Conservation (phyloP, 2,329 filamentous ascomycete genomes). For the Fusarium oligoseptatum region DNA sequence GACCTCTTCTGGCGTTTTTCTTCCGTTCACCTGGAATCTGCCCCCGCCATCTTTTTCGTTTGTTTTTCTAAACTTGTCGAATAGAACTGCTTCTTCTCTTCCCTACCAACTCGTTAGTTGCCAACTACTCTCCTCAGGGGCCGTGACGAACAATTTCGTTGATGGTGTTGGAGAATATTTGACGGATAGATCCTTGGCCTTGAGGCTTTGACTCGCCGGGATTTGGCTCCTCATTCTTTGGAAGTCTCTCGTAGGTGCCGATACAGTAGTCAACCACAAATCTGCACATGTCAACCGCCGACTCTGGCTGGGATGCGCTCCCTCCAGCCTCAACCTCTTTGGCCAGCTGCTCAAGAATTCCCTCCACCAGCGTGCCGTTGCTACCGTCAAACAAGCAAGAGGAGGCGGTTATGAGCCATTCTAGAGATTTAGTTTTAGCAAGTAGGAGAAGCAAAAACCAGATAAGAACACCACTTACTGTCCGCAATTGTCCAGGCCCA, state of each 20-base stretch:
- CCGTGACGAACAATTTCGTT: background rate
- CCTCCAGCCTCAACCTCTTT: background rate
- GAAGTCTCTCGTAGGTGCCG: background rate
- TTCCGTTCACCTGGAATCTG: too few species aligned
- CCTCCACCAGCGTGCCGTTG: background rate
- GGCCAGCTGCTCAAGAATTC: background rate
- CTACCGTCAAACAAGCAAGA: background rate
- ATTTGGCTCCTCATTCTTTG: background rate
- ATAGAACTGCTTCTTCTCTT: background rate
- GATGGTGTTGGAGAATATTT: background rate
- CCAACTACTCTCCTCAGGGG: background rate
- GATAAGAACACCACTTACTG: background rate
- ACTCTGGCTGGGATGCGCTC: background rate
- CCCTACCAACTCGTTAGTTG: background rate
- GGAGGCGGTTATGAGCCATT: slow-evolving; percentile 4
- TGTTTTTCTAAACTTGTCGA: background rate
- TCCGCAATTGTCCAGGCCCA: slow-evolving; percentile 7
- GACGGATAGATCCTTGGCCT: background rate
- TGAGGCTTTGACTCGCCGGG: too few species aligned
- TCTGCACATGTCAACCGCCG: background rate
- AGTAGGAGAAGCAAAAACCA: background rate
- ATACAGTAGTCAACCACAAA: slow-evolving; percentile 5
- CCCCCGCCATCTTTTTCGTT: background rate
- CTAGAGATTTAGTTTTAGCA: background rate
- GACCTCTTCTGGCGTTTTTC: background rate